phyloP scores from a whole-genome alignment of 2,329 filamentous ascomycete genomes.

The Ascomycota sp. region DNA sequence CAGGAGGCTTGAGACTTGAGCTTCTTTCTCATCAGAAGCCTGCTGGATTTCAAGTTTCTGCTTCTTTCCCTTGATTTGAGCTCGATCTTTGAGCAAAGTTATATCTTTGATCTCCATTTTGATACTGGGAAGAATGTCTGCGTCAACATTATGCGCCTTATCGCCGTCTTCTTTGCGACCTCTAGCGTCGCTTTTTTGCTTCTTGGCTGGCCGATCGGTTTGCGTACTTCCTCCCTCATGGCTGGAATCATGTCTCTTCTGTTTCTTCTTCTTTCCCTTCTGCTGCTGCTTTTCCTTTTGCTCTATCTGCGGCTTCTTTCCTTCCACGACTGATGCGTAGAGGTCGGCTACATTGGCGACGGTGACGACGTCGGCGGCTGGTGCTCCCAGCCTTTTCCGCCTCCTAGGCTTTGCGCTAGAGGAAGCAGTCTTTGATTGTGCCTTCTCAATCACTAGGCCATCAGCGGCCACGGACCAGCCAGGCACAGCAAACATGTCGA shows the following conservation, averaged over 20 bases:
- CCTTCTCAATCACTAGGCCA: constrained; percentile 47
- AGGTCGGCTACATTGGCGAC: constrained; percentile 54
- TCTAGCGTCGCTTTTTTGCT: too few species aligned
- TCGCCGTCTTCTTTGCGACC: too few species aligned
- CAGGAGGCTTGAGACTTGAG: too few species aligned
- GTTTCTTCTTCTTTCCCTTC: constrained; percentile 8
- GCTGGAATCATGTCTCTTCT: not conserved
- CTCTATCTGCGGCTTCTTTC: constrained; percentile 35
- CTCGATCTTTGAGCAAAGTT: too few species aligned
- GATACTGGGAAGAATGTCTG: too few species aligned
- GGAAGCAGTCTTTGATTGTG: constrained; percentile 10
- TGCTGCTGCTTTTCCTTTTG: constrained; percentile 11
- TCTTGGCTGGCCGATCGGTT: not conserved
- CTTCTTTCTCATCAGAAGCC: too few species aligned
- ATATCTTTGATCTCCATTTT: too few species aligned
- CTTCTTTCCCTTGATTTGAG: too few species aligned
- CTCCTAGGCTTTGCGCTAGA: constrained; percentile 32
- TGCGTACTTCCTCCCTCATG: not conserved
- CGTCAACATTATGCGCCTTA: too few species aligned
- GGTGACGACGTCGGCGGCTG: constrained; percentile 28
- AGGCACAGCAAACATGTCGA: constrained; percentile 78
- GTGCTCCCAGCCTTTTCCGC: constrained; percentile 24
- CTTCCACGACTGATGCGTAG: constrained; percentile 63
- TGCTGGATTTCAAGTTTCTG: too few species aligned
- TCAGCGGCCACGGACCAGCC: constrained; percentile 72